A percentile compares a stretch with the other conserved stretches of the same genome.
Conservation (phyloP, 2,329 filamentous ascomycete species). For the Alternaria incomplexa region DNA sequence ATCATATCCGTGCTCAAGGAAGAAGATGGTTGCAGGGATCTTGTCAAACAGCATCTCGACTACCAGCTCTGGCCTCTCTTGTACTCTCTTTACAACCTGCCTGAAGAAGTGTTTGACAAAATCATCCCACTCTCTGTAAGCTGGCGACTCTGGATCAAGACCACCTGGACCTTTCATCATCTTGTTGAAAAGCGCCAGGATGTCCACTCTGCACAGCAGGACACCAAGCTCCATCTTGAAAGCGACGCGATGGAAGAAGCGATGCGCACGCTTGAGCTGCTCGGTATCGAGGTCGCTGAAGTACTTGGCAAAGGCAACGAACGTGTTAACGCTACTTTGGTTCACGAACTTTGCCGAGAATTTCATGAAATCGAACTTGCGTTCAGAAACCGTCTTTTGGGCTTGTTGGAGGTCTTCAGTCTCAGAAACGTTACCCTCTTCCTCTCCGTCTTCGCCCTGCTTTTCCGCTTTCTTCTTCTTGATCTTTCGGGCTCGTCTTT, state of each 20-base stretch:
- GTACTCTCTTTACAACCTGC: conserved; percentile 81
- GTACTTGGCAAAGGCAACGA: conserved; percentile 77
- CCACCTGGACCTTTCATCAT: conserved; percentile 90
- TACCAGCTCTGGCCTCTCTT: conserved; percentile 82
- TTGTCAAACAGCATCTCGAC: conserved; percentile 97
- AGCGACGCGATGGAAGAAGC: conserved; percentile 90
- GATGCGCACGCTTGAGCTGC: conserved; percentile 89
- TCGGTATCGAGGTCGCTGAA: conserved; percentile 79
- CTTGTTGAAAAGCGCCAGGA: conserved; percentile 83
- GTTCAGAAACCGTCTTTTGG: conserved; percentile 75
- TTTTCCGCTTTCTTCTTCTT: conserved; percentile 64
- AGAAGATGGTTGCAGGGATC: conserved; percentile 79
- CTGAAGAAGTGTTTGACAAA: conserved; percentile 83
- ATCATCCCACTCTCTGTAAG: conserved; percentile 90
- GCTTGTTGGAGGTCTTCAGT: conserved; percentile 74
- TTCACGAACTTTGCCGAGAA: conserved; percentile 82
- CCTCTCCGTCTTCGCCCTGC: conserved; percentile 57
- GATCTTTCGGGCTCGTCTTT: conserved; percentile 74
- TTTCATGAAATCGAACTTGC: conserved; percentile 90
- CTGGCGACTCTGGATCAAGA: conserved; percentile 68
- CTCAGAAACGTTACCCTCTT: conserved; percentile 62
- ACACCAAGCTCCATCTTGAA: conserved; percentile 95
- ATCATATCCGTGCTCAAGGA: conserved; percentile 89
- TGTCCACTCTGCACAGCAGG: conserved; percentile 88
- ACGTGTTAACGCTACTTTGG: conserved; percentile 87